These are phyloP conservation scores for Colletotrichum echinochloae DNA, from an alignment of 2,329 filamentous ascomycete genomes.

Conservation along the genomic window DNA sequence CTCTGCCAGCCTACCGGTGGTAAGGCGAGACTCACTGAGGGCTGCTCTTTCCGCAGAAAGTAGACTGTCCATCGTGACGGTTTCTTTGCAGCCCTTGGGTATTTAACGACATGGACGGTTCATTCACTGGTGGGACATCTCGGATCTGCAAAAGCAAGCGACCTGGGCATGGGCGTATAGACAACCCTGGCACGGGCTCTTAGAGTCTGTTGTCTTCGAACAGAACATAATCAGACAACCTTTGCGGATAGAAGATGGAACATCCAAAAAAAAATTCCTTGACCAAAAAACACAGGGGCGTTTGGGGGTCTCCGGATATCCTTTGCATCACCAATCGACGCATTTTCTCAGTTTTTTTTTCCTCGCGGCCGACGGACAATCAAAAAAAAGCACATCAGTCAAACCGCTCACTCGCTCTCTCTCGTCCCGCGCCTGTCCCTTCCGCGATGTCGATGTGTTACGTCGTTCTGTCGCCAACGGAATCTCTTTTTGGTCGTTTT, in stretches of 20 bases:
- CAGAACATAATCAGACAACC: slow-evolving; percentile 59
- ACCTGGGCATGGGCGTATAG: slow-evolving; percentile 63
- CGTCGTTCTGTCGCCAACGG: slow-evolving; percentile 5
- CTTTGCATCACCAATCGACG: slow-evolving; percentile 68
- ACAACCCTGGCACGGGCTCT: slow-evolving; percentile 54
- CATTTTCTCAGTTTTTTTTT: slow-evolving; percentile 45
- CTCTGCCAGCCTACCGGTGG: slow-evolving; percentile 99
- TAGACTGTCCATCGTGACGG: slow-evolving; percentile 72
- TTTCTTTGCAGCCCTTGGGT: slow-evolving; percentile 61
- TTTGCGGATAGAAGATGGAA: slow-evolving; percentile 81
- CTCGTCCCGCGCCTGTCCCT: slow-evolving; percentile 14
- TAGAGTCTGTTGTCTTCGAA: slow-evolving; percentile 49
- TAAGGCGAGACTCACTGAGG: slow-evolving; percentile 98
- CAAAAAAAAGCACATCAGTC: slow-evolving; percentile 51
- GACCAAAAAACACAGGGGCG: slow-evolving; percentile 70
- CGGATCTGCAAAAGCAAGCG: slow-evolving; percentile 67
- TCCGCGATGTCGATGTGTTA: slow-evolving; percentile 18
- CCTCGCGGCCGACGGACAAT: slow-evolving; percentile 43
- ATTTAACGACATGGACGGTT: slow-evolving; percentile 62
- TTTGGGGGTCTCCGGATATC: slow-evolving; percentile 84
- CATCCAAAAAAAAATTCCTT: slow-evolving; percentile 68
- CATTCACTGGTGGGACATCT: slow-evolving; percentile 65
- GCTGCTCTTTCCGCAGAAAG: slow-evolving; percentile 99
- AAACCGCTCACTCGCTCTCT: slow-evolving; percentile 19
- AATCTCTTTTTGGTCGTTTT: slow-evolving; percentile 39